Conservation (phyloP, 1,284 basidiomycete species). For the Papiliotrema nemorosa region DNA sequence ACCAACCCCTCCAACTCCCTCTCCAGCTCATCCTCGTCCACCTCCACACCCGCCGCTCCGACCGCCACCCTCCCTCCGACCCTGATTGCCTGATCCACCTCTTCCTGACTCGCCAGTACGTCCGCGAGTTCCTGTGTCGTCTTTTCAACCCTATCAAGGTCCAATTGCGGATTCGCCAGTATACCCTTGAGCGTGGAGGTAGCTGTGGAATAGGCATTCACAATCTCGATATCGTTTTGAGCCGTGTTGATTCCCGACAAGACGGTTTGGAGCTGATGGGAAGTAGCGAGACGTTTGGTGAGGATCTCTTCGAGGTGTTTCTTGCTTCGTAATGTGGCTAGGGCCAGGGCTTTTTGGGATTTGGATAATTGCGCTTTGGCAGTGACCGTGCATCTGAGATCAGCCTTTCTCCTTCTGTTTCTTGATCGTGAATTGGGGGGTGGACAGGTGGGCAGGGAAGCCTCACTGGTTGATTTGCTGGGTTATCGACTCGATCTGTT, state of each 20-base stretch:
- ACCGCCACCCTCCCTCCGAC: constrained; percentile 62
- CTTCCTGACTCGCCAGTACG: constrained; percentile 72
- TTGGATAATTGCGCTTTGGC: constrained; percentile 63
- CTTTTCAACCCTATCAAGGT: constrained; percentile 70
- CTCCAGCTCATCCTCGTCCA: constrained; percentile 53
- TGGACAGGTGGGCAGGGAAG: neutral
- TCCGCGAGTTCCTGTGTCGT: constrained; percentile 84
- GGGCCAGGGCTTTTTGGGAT: constrained; percentile 67
- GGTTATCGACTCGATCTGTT: constrained; percentile 52
- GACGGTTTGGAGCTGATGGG: constrained; percentile 71
- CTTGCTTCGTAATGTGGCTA: constrained; percentile 70
- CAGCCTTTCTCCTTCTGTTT: constrained; percentile 47
- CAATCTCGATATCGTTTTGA: constrained; percentile 81
- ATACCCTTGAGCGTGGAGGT: constrained; percentile 70
- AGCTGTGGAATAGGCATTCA: constrained; percentile 79
- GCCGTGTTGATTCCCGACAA: constrained; percentile 80
- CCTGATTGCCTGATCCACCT: constrained; percentile 74
- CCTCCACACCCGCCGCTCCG: constrained; percentile 54
- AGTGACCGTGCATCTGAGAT: constrained; percentile 56
- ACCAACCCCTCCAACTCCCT: constrained; percentile 49
- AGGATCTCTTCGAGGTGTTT: constrained; percentile 77
- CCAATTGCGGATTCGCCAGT: constrained; percentile 72
- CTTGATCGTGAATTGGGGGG: neutral
- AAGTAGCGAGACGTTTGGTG: constrained; percentile 65
- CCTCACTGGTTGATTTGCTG: constrained; percentile 63